These are phyloP conservation scores for Ceratobasidium sp. DNA, from an alignment of 1,284 basidiomycete genomes.

Conservation along the genomic window DNA sequence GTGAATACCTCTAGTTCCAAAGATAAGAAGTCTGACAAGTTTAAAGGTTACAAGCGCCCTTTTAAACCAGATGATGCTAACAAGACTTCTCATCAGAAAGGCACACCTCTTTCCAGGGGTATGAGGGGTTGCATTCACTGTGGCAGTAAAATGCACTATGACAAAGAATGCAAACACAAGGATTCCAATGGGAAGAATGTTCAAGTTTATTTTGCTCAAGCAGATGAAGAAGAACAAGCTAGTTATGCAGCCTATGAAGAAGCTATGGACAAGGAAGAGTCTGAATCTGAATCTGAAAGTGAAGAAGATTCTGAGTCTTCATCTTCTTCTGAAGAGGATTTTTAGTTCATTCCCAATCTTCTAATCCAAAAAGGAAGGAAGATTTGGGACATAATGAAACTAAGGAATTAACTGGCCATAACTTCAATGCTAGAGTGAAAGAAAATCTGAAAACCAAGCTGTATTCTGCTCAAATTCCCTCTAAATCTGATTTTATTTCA, in stretches of 20 bases:
- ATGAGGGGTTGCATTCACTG: conserved; percentile 15
- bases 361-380: background rate
- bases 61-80: background rate
- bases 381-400: background rate
- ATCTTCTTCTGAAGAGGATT: conserved; percentile 6
- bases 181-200: background rate
- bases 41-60: background rate
- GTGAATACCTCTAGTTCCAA: background rate
- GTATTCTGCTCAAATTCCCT: background rate
- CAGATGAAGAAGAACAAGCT: conserved; percentile 43
- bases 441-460: background rate
- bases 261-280: background rate
- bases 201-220: conserved; percentile 1
- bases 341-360: conserved; percentile 5
- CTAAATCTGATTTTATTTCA: background rate
- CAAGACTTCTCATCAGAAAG: background rate
- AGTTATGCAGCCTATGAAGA: conserved; percentile 39
- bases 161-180: conserved; percentile 14
- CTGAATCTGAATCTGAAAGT: conserved; percentile 1
- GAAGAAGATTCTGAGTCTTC: background rate
- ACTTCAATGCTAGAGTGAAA: background rate
- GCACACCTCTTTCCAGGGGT: conserved; percentile 1
- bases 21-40: background rate
- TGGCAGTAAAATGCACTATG: conserved; percentile 15
- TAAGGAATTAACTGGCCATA: background rate